phyloP scores from a whole-genome alignment of 192 early-diverging fungal genomes.

The Coemansia sp. region DNA sequence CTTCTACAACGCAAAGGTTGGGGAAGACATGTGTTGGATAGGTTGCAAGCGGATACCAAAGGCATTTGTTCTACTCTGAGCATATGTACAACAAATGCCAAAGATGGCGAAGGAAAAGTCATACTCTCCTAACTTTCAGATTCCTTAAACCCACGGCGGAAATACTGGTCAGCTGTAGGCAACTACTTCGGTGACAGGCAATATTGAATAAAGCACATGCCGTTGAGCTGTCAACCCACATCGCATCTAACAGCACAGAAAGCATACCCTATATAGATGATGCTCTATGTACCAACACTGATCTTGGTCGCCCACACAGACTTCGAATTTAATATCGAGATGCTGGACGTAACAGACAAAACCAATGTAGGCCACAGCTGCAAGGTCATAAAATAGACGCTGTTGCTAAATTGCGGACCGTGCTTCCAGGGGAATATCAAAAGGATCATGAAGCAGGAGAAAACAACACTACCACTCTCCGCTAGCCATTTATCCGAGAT shows the following conservation, averaged over 20 bases:
- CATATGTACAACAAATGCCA: neutral
- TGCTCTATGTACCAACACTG: neutral
- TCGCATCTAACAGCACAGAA: slow-evolving; percentile 12
- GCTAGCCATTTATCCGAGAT: neutral
- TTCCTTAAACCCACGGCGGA: slow-evolving; percentile 51
- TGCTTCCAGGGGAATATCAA: slow-evolving; percentile 54
- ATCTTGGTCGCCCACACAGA: neutral
- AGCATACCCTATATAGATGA: neutral
- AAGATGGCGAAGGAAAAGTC: slow-evolving; percentile 1
- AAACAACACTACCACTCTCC: slow-evolving; percentile 15
- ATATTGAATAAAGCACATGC: neutral
- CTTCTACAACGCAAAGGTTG: neutral
- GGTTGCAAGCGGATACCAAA: slow-evolving; percentile 20
- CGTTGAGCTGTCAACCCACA: slow-evolving; percentile 3
- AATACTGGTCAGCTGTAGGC: slow-evolving; percentile 19
- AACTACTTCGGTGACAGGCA: neutral
- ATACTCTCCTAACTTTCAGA: neutral
- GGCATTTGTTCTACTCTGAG: neutral
- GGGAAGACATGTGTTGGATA: neutral
- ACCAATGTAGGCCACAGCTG: neutral
- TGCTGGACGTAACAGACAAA: slow-evolving; percentile 13
- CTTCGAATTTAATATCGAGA: neutral
- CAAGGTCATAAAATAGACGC: neutral
- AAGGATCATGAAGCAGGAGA: slow-evolving; percentile 17
- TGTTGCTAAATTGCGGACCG: slow-evolving; percentile 35